phyloP scores from a whole-genome alignment of 2,329 filamentous ascomycete species.

The Emmonsia crescens region DNA sequence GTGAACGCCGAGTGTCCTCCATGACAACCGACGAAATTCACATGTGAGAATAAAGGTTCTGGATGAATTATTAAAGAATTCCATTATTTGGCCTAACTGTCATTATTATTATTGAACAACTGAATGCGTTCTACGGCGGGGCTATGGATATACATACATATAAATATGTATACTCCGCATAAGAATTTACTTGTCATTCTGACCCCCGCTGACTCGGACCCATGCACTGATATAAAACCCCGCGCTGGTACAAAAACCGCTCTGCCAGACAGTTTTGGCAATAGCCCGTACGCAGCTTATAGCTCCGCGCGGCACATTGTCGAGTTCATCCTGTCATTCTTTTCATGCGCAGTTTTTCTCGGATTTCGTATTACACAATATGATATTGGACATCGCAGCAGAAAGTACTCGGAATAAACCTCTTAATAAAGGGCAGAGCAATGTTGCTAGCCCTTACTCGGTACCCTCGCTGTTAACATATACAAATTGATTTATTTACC shows the following conservation, averaged over 20 bases:
- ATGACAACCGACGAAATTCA: too few relatives aligned
- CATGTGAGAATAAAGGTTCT: too few relatives aligned
- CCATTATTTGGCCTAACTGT: too few relatives aligned
- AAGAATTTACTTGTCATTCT: neutral
- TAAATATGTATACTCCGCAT: too few relatives aligned
- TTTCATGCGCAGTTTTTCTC: neutral
- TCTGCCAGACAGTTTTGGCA: neutral
- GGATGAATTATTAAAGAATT: too few relatives aligned
- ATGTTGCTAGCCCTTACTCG: neutral
- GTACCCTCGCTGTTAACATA: neutral
- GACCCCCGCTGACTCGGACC: neutral
- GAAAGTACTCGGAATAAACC: neutral
- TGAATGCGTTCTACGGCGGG: too few relatives aligned
- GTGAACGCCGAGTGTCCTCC: too few relatives aligned
- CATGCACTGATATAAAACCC: too few relatives aligned
- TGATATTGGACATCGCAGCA: neutral
- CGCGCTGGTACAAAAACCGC: too few relatives aligned
- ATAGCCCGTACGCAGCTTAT: too few relatives aligned
- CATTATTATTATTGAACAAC: too few relatives aligned
- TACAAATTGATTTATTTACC: neutral
- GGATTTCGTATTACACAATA: neutral
- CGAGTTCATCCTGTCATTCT: neutral
- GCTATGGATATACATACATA: too few relatives aligned
- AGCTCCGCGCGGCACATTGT: neutral
- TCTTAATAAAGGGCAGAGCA: neutral